Percentiles rank a stretch among this genome's conserved stretches.
phyloP scores from a whole-genome alignment of 2,329 filamentous ascomycete genomes.

The Cladophialophora bantiana region DNA sequence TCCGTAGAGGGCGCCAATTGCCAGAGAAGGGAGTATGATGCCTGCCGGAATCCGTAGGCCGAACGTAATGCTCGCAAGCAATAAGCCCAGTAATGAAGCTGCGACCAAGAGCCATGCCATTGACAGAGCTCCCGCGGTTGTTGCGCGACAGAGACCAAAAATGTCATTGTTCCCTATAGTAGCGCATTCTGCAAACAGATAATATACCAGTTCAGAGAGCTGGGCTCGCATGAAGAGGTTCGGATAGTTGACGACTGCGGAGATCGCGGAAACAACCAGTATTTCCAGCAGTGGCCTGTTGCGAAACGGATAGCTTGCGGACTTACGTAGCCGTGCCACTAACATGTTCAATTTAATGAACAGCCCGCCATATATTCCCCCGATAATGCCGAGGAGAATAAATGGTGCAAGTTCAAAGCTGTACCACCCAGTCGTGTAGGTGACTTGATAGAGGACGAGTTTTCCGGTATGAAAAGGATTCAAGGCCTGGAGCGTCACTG shows the following conservation, averaged over 20 bases:
- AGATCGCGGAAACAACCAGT: conserved; percentile 76
- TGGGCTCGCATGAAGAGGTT: conserved; percentile 97
- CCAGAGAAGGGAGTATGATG: conserved; percentile 94
- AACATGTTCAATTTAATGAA: conserved; percentile 96
- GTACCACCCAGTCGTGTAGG: conserved; percentile 90
- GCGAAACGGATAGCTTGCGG: conserved; percentile 47
- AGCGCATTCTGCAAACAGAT: conserved; percentile 89
- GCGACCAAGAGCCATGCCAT: conserved; percentile 84
- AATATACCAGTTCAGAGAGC: conserved; percentile 87
- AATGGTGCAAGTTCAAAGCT: conserved; percentile 93
- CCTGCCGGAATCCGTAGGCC: conserved; percentile 93
- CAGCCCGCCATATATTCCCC: conserved; percentile 91
- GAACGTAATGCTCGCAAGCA: conserved; percentile 87
- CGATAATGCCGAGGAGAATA: conserved; percentile 81
- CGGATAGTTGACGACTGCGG: conserved; percentile 90
- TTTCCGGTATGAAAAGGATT: conserved; percentile 96
- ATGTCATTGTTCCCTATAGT: conserved; percentile 77
- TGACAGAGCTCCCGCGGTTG: conserved; percentile 78
- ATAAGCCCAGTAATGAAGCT: conserved; percentile 82
- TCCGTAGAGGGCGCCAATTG: conserved; percentile 88
- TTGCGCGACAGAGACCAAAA: conserved; percentile 83
- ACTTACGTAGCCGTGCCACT: conserved; percentile 80
- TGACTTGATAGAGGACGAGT: conserved; percentile 94
- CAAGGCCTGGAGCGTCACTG: conserved; percentile 87
- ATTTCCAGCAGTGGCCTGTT: conserved; percentile 81